Evolutionary conservation across 1,284 basidiomycete genomes (phyloP), one percentile per base, ranked within the genome.

Genomic region (Rhodotorula sp.): DNA sequence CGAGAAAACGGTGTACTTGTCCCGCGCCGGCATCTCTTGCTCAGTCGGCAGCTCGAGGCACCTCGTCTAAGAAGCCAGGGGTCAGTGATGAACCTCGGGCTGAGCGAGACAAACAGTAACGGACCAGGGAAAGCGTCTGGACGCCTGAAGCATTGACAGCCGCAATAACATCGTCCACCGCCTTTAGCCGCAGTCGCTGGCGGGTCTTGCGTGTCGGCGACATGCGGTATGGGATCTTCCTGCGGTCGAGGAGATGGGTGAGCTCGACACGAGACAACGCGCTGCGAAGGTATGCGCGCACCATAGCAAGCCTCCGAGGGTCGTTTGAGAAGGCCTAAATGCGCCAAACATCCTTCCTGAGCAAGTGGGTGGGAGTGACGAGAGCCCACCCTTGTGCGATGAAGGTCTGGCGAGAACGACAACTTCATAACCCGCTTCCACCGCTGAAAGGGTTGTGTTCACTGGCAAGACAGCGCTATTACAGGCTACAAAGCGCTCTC

Each of bases 1-100:
- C 63, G 86, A 88, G 81, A 94, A 99, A 27, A 90, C 88, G 0
- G 94, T 97, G 83, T 98, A 99, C 82, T 99, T 99, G 84, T 99
- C 94, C 81, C 85, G 85, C 2, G 92, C 82, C 22, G 83, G 84
- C 92, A 94, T 94, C 79, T 93, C 90, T 72, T 88, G 84, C 80
- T 95, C 91, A 79, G 91, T 93, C 57, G 93, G 93, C 39, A 95
- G 82, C 67, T 87, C 84, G 52, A 94, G 82, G 69, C 84, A 83
- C 52, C 83, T 83, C 89, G 90, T 76, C 20, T 32, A 15, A n/a
- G 20, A 34, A 56, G 2, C 24, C 44, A 47, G 39, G 24, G 39
- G 39, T 13, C 15, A 54, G 34, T 27, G 32, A 48, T 2, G 20
- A 15, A 15, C 7, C 9, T 11, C 27, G 11, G 36, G 8, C 20